These are phyloP conservation scores for Penicillium coprophilum DNA, from an alignment of 495 filamentous ascomycete genomes.

Conservation along the genomic window DNA sequence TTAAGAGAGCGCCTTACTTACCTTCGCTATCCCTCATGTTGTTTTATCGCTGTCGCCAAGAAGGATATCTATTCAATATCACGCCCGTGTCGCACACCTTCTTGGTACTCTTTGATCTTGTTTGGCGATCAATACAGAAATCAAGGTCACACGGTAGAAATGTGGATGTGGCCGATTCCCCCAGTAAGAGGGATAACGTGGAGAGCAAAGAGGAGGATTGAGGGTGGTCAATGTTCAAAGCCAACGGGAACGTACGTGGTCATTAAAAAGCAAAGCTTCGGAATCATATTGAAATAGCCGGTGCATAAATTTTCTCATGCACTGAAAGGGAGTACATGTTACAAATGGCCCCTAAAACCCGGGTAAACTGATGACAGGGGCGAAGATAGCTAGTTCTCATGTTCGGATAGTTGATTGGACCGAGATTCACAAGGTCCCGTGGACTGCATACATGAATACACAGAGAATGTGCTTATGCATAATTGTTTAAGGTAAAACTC, in stretches of 20 bases:
- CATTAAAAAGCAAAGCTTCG: not conserved
- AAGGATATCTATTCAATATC: not conserved
- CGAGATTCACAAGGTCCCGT: too few relatives aligned
- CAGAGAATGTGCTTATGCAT: too few relatives aligned
- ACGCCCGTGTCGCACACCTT: not conserved
- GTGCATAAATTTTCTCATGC: too few relatives aligned
- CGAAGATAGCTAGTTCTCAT: too few relatives aligned
- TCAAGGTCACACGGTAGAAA: not conserved
- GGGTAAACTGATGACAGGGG: too few relatives aligned
- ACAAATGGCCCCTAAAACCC: too few relatives aligned
- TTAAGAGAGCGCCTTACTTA: not conserved
- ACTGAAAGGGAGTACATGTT: too few relatives aligned
- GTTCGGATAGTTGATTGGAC: too few relatives aligned
- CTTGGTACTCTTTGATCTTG: not conserved
- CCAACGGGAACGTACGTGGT: not conserved
- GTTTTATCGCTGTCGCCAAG: not conserved
- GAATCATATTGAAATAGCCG: too few relatives aligned
- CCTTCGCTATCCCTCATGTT: not conserved
- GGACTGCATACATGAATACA: too few relatives aligned
- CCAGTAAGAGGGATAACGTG: not conserved
- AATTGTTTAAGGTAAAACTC: too few relatives aligned
- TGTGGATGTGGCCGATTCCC: not conserved
- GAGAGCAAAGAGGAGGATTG: not conserved
- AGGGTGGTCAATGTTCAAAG: not conserved
- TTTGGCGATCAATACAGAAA: not conserved